Evolutionary conservation across 2,329 filamentous ascomycete species (phyloP), one percentile per base, ranked within the genome.

Genomic region (Pezicula rhizophila): DNA sequence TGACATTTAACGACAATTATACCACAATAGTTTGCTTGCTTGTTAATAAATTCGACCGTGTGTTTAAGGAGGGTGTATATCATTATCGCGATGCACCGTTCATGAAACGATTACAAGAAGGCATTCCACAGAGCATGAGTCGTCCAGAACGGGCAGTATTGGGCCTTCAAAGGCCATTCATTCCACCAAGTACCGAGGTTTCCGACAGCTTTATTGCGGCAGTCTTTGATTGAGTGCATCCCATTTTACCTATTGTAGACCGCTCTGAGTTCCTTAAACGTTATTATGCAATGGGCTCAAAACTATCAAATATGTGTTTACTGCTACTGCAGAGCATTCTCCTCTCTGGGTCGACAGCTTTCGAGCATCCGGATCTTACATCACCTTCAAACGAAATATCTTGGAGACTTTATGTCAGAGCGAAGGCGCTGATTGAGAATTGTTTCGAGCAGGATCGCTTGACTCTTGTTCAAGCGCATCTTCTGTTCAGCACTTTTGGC

Each of bases 141-240:
- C 18, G n/a, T 8, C 18, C 35, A n/a, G 35, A 38, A n/a, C n/a
- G 14, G 18, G 35, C 35, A 14, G 35, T 38, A n/a, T 18, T 38
- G n/a, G 35, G n/a, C 14, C 35, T 38, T 15, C 35, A 38, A 8
- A 12, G 35, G 2, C n/a, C 12, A 38, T 38, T 38, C 18, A 38
- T 38, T 8, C 35, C n/a, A 8, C 35, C 35, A 8, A 38, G 35
- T 38, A n/a, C 35, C 2, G 35, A 38, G 5, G 18, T 38, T 8
- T 38, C 35, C n/a, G 14, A 38, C 14, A 38, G 35, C 6, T 38
- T 15, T 15, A 64, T 72, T 15, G 68, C 71, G 39, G 68, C 71
- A 3, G 71, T 70, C 48, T 72, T 72, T 50, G 69, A 71, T 45
- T 67, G 69, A 15, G 51, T 72, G 35, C 68, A 72, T 49, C 66